phyloP scores from a whole-genome alignment of 768 basidiomycete genomes.

The Xerocomus potaroensis region DNA sequence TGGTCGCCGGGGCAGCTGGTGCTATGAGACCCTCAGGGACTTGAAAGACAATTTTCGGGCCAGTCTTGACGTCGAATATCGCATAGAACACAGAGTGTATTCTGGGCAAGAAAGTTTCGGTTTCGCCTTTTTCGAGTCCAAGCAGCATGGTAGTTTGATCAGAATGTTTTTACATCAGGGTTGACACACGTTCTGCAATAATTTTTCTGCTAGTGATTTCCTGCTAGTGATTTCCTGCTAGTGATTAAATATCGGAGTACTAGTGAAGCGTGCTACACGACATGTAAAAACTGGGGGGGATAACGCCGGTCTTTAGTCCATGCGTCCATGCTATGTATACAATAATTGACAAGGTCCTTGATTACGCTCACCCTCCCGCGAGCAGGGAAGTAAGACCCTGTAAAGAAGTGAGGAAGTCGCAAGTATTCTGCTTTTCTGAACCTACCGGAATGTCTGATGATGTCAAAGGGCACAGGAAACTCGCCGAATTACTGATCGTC shows the following conservation, averaged over 20 bases:
- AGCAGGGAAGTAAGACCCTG: conserved; percentile 20
- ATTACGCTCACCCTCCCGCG: conserved; percentile 2
- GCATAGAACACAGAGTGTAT: conserved; percentile 93
- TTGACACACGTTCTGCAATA: too few species aligned
- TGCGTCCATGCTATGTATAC: conserved; percentile 23
- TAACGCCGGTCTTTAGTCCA: too few species aligned
- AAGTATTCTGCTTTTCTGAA: neutral
- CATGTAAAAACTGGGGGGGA: too few species aligned
- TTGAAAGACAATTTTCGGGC: conserved; percentile 89
- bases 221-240: too few species aligned
- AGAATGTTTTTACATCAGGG: too few species aligned
- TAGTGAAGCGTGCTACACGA: conserved; percentile 2
- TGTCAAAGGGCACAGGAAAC: conserved; percentile 61
- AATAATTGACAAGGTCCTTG: too few species aligned
- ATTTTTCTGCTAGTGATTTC: too few species aligned
- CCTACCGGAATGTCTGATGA: conserved; percentile 26
- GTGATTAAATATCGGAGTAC: neutral
- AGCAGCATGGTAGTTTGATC: conserved; percentile 32
- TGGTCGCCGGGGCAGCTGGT: conserved; percentile 29
- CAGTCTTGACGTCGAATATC: conserved; percentile 79
- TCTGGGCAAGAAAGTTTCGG: conserved; percentile 70
- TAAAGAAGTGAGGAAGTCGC: conserved; percentile 10
- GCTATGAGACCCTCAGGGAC: conserved; percentile 90
- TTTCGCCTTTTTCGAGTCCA: too few species aligned
- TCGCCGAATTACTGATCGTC: conserved; percentile 55